Conservation (phyloP, 2,329 filamentous ascomycete genomes). For the Claviceps sorghi region DNA sequence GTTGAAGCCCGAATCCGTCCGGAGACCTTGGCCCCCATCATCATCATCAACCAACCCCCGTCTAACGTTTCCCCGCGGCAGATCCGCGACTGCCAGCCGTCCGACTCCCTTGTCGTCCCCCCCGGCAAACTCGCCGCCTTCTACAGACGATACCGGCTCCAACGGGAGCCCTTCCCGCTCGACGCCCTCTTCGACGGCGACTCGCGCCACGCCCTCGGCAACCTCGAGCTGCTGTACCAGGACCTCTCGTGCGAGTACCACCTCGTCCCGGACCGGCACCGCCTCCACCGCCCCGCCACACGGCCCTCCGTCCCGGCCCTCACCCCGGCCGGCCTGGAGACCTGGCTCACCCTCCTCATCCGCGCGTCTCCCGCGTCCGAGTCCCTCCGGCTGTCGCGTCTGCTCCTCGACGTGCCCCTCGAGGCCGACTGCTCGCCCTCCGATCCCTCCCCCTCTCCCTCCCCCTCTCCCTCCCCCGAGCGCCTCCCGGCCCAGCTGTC, state of each 20-base stretch:
- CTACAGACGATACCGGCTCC: conserved; percentile 51
- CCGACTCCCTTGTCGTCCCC: conserved; percentile 46
- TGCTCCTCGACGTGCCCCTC: conserved; percentile 58
- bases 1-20: too few relatives aligned
- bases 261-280: conserved; percentile 38
- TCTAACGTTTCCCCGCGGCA: too few relatives aligned
- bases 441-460: neutral
- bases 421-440: conserved; percentile 19
- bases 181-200: conserved; percentile 41
- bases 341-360: conserved; percentile 60
- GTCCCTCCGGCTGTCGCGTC: conserved; percentile 51
- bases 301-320: conserved; percentile 48
- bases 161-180: conserved; percentile 55
- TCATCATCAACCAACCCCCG: too few relatives aligned
- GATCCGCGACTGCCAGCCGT: conserved; percentile 19
- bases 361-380: conserved; percentile 65
- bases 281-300: conserved; percentile 22
- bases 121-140: conserved; percentile 63
- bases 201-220: conserved; percentile 12
- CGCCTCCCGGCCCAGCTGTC: conserved; percentile 68
- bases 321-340: conserved; percentile 52
- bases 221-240: conserved; percentile 35
- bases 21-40: too few relatives aligned
- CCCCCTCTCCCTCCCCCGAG: conserved; percentile 38
- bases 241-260: conserved; percentile 46